Base-by-base conservation (phyloP, 192 early-diverging fungal species). In the Funneliformis geosporum region DNA sequence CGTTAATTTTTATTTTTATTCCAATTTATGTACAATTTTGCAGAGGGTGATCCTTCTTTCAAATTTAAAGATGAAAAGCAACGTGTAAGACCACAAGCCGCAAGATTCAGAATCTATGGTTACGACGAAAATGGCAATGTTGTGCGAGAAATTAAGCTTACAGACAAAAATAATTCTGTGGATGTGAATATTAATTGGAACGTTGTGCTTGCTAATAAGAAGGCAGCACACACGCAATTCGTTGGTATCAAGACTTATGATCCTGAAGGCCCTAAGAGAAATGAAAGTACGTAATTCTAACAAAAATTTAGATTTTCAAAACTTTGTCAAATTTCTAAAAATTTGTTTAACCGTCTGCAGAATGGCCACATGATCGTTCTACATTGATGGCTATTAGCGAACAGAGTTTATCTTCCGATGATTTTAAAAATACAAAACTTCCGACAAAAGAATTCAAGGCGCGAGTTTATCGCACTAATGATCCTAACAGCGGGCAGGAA, bases 191-290 rank as follows among this genome's bases (percentile, higher is more conserved):
- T 76, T n/a, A 23, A 16, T 18, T 76, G 74, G 74, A 76, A 60
- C 23, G 74, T 76, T 61, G 60, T 18, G 42, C 74, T 76, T 60
- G 74, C 74, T n/a, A 76, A 76, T 62, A 76, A 64, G 21, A 76
- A 76, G 62, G 59, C 74, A 76, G 60, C 38, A 43, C 55, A 76
- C 38, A 9, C 5, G 42, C 11, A n/a, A 11, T 75, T 75, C 39
- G 8, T 5, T 1, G 74, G 60, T 62, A 44, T 62, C n/a, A 23
- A 21, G 39, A 2, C 62, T 4, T 38, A 23, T 64, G 5, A 62
- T 23, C 28, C 6, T 43, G 23, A 60, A 0, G 25, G 14, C 14
- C 28, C 59, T 60, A 50, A 25, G 25, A 28, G 74, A 61, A 75
- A 75, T 75, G 16, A 28, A 0, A 38, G 74, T 76, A 40, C 33